Conservation (phyloP, 1,139 yeast species). For the Yamadazyma dendronema region DNA sequence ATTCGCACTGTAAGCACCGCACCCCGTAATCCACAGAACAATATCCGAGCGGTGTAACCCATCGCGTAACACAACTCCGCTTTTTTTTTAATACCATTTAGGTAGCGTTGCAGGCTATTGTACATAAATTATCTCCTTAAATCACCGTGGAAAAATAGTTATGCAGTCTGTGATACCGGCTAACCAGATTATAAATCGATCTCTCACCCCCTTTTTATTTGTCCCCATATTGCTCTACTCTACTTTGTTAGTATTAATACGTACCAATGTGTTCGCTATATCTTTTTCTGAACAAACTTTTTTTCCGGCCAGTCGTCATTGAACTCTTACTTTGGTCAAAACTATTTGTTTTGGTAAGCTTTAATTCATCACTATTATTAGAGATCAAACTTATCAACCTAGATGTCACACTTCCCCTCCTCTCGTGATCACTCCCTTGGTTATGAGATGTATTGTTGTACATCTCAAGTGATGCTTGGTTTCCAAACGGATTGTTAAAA, state of each 20-base stretch:
- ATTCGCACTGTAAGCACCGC: too few relatives aligned
- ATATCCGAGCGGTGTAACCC: too few relatives aligned
- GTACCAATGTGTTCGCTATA: conserved; percentile 31
- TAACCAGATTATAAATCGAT: too few relatives aligned
- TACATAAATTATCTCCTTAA: too few relatives aligned
- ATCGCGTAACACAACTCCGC: conserved; percentile 1
- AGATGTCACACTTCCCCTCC: conserved; percentile 18
- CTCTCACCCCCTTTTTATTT: too few relatives aligned
- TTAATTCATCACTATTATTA: conserved; percentile 15
- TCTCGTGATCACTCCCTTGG: conserved; percentile 3
- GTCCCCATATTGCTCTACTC: too few relatives aligned
- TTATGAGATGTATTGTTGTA: conserved; percentile 4
- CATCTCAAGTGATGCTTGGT: conserved; percentile 9
- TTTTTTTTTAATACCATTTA: neutral
- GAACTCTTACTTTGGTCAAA: conserved; percentile 42
- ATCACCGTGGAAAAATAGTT: too few relatives aligned
- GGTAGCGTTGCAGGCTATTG: too few relatives aligned
- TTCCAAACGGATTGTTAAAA: conserved; percentile 15
- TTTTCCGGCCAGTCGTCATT: conserved; percentile 26
- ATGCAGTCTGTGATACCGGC: too few relatives aligned
- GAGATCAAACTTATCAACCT: conserved; percentile 14
- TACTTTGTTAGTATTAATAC: conserved; percentile 22
- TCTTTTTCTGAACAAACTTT: conserved; percentile 13
- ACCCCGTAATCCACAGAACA: neutral
- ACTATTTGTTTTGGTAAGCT: conserved; percentile 17